A percentile compares a stretch with the other conserved stretches of the same genome.
Evolutionary conservation across 2,329 filamentous ascomycete genomes (phyloP).

Genomic region (Diaporthe citri): DNA sequence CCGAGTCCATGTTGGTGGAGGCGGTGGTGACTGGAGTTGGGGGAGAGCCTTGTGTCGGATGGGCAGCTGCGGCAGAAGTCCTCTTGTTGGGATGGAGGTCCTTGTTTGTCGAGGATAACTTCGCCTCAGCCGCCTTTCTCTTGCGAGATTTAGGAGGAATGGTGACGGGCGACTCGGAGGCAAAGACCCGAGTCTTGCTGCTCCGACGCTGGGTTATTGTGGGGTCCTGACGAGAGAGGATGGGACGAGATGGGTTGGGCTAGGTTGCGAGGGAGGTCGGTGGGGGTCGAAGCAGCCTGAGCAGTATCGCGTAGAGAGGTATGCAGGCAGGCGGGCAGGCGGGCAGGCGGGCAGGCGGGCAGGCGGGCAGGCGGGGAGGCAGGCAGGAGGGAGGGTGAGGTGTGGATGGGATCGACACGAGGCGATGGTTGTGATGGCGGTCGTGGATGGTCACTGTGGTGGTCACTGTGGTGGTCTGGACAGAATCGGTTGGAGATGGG

Average conservation of each 20-base stretch:
- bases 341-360: background rate
- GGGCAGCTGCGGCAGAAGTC: conserved; percentile 65
- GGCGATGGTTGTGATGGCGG: conserved; percentile 5
- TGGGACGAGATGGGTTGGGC: conserved; percentile 1
- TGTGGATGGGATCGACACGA: conserved; percentile 20
- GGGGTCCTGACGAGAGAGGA: conserved; percentile 14
- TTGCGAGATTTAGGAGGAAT: conserved; percentile 72
- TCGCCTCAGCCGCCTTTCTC: conserved; percentile 76
- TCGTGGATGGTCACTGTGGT: conserved; percentile 10
- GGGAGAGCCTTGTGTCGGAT: conserved; percentile 58
- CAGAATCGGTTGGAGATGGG: conserved; percentile 15
- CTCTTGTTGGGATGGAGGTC: conserved; percentile 64
- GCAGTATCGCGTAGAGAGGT: background rate
- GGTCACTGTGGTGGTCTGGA: conserved; percentile 17
- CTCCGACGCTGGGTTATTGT: conserved; percentile 24
- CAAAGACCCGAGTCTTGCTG: conserved; percentile 37
- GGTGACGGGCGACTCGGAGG: conserved; percentile 52
- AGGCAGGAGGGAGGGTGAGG: background rate
- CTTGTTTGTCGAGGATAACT: conserved; percentile 61
- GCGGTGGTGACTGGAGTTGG: conserved; percentile 69
- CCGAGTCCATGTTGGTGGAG: conserved; percentile 85
- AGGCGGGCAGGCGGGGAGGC: background rate
- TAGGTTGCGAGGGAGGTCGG: background rate
- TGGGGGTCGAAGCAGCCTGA: background rate
- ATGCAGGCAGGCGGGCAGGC: conserved; percentile 1